These are phyloP conservation scores for Dioszegia crocea DNA, from an alignment of 768 basidiomycete species.

Conservation along the genomic window DNA sequence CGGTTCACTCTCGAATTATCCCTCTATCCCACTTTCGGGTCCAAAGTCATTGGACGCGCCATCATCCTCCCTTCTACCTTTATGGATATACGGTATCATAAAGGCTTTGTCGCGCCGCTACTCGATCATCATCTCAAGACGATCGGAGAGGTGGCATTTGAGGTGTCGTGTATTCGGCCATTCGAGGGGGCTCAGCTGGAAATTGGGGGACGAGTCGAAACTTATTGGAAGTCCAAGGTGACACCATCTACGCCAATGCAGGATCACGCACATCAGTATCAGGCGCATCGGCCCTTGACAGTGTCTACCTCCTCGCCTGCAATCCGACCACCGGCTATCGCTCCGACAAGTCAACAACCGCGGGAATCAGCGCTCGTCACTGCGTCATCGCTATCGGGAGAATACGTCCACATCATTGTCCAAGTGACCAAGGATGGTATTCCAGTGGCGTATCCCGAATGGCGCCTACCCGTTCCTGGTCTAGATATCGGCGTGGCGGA, in stretches of 20 bases:
- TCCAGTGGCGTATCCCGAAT: conserved; percentile 78
- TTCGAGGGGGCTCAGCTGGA: conserved; percentile 90
- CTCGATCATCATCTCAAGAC: conserved; percentile 87
- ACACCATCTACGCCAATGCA: conserved; percentile 54
- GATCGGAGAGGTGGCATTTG: conserved; percentile 92
- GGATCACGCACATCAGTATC: conserved; percentile 51
- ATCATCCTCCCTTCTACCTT: conserved; percentile 76
- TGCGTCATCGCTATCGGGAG: conserved; percentile 83
- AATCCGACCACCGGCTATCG: conserved; percentile 25
- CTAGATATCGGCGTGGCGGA: conserved; percentile 79
- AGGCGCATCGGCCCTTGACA: conserved; percentile 48
- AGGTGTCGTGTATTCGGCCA: conserved; percentile 76
- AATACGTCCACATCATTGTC: conserved; percentile 75
- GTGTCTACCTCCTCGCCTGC: conserved; percentile 44
- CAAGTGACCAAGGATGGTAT: conserved; percentile 89
- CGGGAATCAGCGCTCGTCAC: conserved; percentile 57
- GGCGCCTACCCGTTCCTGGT: conserved; percentile 66
- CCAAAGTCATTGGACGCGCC: conserved; percentile 90
- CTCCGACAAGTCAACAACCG: conserved; percentile 6
- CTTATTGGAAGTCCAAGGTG: conserved; percentile 87
- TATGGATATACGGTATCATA: conserved; percentile 52
- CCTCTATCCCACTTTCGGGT: conserved; percentile 94
- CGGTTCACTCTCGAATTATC: conserved; percentile 83
- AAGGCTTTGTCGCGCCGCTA: conserved; percentile 60
- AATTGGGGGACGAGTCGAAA: conserved; percentile 91